Conservation (phyloP, 176 grass and related monocot genomes). For the Triticum timopheevii region DNA sequence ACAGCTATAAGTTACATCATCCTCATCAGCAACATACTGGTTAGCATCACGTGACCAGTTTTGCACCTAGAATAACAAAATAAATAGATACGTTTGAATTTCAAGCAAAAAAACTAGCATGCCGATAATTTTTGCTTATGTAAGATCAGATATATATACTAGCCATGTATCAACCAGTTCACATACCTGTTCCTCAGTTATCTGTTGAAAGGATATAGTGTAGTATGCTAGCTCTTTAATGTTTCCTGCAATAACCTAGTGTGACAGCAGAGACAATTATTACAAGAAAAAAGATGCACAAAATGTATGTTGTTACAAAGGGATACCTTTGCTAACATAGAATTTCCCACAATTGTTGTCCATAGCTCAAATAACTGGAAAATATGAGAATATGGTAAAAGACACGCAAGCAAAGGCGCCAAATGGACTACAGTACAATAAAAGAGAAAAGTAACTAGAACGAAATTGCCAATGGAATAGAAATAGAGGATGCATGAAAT, state of each 20-base stretch:
- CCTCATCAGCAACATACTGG: slow-evolving; percentile 94
- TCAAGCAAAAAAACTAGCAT: slow-evolving; percentile 21
- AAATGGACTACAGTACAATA: slow-evolving; percentile 13
- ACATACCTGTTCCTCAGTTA: slow-evolving; percentile 95
- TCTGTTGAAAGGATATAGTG: slow-evolving; percentile 80
- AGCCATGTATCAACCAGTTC: slow-evolving; percentile 1
- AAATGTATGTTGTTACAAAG: slow-evolving; percentile 12
- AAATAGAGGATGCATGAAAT: not conserved
- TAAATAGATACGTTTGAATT: slow-evolving; percentile 16
- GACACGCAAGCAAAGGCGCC: not conserved
- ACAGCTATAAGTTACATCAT: slow-evolving; percentile 90
- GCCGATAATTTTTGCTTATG: not conserved
- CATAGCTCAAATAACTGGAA: slow-evolving; percentile 90
- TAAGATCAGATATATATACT: not conserved
- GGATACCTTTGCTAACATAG: slow-evolving; percentile 78
- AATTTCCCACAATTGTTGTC: slow-evolving; percentile 82
- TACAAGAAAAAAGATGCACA: slow-evolving; percentile 15
- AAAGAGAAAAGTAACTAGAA: slow-evolving; percentile 1
- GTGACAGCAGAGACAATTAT: slow-evolving; percentile 34
- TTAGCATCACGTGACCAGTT: slow-evolving; percentile 90
- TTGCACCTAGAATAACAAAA: slow-evolving; percentile 58
- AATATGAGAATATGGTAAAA: slow-evolving; percentile 16
- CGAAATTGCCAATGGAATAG: not conserved
- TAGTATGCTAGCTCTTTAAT: slow-evolving; percentile 87
- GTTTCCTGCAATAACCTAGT: slow-evolving; percentile 64